A percentile compares a stretch with the other conserved stretches of the same genome.
phyloP scores from a whole-genome alignment of 306 rosid genomes.

The Vigna radiata region DNA sequence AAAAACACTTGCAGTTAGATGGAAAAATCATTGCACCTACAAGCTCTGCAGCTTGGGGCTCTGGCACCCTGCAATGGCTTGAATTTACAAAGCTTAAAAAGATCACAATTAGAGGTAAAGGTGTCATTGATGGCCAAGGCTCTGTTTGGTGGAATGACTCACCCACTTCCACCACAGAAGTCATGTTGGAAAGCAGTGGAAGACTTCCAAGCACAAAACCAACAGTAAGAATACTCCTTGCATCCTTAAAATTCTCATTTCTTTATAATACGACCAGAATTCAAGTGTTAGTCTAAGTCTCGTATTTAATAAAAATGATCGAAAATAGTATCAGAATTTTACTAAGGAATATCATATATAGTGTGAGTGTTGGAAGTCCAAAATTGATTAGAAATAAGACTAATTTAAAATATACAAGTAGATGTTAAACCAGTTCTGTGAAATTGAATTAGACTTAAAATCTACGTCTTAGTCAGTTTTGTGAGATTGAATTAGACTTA shows the following conservation, averaged over 20 bases:
- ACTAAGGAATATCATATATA: too few relatives aligned
- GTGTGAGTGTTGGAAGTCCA: too few relatives aligned
- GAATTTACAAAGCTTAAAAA: constrained; percentile 64
- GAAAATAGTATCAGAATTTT: too few relatives aligned
- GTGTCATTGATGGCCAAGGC: constrained; percentile 84
- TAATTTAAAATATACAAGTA: too few relatives aligned
- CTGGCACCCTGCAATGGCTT: constrained; percentile 75
- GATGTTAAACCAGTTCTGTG: accelerated
- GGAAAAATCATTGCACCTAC: constrained; percentile 81
- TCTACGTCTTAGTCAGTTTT: too few relatives aligned
- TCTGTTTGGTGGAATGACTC: constrained; percentile 73
- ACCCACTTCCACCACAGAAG: constrained; percentile 8
- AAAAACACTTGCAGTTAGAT: constrained; percentile 60
- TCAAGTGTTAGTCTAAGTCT: too few relatives aligned
- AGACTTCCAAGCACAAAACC: constrained; percentile 66
- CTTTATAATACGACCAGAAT: too few relatives aligned
- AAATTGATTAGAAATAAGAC: too few relatives aligned
- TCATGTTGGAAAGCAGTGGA: neutral
- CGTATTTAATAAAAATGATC: accelerated
- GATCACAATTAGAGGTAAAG: constrained; percentile 70
- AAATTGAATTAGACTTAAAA: too few relatives aligned
- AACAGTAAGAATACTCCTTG: constrained; percentile 50
- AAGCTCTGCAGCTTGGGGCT: constrained; percentile 62
- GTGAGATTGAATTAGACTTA: too few relatives aligned
- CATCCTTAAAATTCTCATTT: neutral